phyloP scores from a whole-genome alignment of 164 flowering plant species.

The Brasenia schreberi region DNA sequence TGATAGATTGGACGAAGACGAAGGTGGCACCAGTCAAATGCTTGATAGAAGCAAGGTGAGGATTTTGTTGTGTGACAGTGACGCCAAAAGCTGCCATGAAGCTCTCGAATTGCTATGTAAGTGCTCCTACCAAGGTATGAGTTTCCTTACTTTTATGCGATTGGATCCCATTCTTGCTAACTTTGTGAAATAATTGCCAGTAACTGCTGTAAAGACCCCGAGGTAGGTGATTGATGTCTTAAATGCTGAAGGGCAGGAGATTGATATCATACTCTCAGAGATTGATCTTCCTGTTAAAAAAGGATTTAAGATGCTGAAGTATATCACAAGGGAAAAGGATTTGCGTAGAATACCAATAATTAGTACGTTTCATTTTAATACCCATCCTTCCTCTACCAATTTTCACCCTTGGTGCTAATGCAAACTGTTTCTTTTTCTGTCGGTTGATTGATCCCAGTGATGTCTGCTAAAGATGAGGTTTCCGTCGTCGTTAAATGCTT shows the following conservation, averaged over 20 bases:
- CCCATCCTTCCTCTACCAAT: background rate
- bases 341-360: conserved; percentile 77
- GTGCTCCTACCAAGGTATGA: conserved; percentile 84
- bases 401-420: background rate
- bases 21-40: conserved; percentile 14
- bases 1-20: background rate
- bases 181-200: conserved; percentile 18
- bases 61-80: conserved; percentile 80
- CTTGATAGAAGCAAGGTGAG: conserved; percentile 89
- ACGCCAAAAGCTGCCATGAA: conserved; percentile 51
- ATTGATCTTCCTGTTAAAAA: conserved; percentile 87
- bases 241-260: conserved; percentile 87
- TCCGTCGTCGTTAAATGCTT: conserved; percentile 87
- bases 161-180: conserved; percentile 2
- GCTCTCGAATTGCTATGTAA: conserved; percentile 51
- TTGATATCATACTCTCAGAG: conserved; percentile 87
- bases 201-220: conserved; percentile 74
- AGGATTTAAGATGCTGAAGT: conserved; percentile 89
- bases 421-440: background rate
- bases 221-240: conserved; percentile 97
- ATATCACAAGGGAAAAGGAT: conserved; percentile 63
- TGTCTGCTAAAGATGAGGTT: conserved; percentile 95
- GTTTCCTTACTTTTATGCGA: background rate
- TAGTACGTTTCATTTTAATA: conserved; percentile 32
- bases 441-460: conserved; percentile 36